Conservation (phyloP, 306 rosid species). For the Medicago lupulina region DNA sequence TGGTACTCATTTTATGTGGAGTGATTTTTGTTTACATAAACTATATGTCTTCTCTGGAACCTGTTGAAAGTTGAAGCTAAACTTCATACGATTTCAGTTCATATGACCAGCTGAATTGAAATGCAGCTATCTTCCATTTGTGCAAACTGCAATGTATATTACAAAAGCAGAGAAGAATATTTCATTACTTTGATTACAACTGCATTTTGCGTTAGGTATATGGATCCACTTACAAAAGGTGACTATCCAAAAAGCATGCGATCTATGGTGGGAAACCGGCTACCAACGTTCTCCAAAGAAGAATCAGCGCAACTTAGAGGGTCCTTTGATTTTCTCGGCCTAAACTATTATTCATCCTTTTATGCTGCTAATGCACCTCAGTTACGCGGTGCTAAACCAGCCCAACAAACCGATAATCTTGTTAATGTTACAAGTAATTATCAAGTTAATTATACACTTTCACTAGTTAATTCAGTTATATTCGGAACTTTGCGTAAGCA, state of each 20-base stretch:
- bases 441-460: slow-evolving; percentile 29
- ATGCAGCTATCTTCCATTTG: slow-evolving; percentile 7
- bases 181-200: slow-evolving; percentile 18
- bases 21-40: slow-evolving; percentile 13
- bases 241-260: slow-evolving; percentile 52
- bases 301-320: slow-evolving; percentile 46
- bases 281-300: slow-evolving; percentile 44
- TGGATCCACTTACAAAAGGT: slow-evolving; percentile 51
- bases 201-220: slow-evolving; percentile 39
- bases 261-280: slow-evolving; percentile 45
- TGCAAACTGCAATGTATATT: neutral
- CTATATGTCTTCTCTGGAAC: slow-evolving; percentile 2
- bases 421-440: slow-evolving; percentile 49
- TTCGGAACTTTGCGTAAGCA: slow-evolving; percentile 15
- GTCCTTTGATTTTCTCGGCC: slow-evolving; percentile 51
- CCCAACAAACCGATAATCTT: slow-evolving; percentile 48
- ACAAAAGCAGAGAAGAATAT: slow-evolving; percentile 8
- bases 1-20: slow-evolving; percentile 2
- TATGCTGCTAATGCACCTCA: slow-evolving; percentile 50
- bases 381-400: slow-evolving; percentile 37
- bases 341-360: slow-evolving; percentile 52
- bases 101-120: slow-evolving; percentile 21
- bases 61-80: slow-evolving; percentile 4
- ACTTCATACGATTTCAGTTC: slow-evolving; percentile 13
- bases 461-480: slow-evolving; percentile 13